Conservation (phyloP, 2,329 filamentous ascomycete genomes). For the Phaeosphaeriaceae sp. region DNA sequence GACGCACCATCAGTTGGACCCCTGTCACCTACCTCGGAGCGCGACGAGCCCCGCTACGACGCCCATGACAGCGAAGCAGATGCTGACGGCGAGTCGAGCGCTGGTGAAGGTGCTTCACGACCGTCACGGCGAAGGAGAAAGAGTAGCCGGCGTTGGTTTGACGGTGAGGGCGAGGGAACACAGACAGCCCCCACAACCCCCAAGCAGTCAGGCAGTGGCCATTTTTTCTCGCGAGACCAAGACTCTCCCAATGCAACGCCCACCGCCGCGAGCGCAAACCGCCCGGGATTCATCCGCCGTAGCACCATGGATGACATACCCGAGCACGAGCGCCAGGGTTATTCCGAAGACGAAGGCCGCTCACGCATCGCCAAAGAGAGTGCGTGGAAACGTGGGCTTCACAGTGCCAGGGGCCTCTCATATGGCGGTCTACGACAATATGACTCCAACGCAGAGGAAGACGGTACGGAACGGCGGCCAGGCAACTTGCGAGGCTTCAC, state of each 20-base stretch:
- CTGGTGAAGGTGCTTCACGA: constrained; percentile 65
- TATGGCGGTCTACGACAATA: constrained; percentile 49
- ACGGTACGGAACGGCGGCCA: constrained; percentile 48
- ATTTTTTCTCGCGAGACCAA: constrained; percentile 57
- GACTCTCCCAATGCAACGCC: constrained; percentile 46
- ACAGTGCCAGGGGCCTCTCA: constrained; percentile 56
- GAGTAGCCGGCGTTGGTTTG: constrained; percentile 64
- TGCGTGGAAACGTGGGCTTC: constrained; percentile 54
- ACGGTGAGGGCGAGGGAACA: constrained; percentile 53
- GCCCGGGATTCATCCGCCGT: constrained; percentile 60
- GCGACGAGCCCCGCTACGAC: constrained; percentile 57
- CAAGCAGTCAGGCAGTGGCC: constrained; percentile 56
- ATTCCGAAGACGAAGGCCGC: constrained; percentile 59
- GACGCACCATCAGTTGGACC: constrained; percentile 46
- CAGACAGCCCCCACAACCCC: constrained; percentile 73
- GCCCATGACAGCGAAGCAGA: constrained; percentile 72
- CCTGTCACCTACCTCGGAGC: constrained; percentile 57
- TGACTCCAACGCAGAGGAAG: constrained; percentile 40
- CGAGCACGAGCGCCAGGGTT: constrained; percentile 54
- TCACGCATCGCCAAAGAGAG: constrained; percentile 55
- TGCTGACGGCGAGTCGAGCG: constrained; percentile 85
- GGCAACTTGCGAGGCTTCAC: constrained; percentile 56
- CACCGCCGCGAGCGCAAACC: constrained; percentile 22
- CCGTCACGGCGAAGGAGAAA: constrained; percentile 66
- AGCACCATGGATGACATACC: constrained; percentile 58